Evolutionary conservation across 768 basidiomycete genomes (phyloP).

Genomic region (Tephrocybe sp.): DNA sequence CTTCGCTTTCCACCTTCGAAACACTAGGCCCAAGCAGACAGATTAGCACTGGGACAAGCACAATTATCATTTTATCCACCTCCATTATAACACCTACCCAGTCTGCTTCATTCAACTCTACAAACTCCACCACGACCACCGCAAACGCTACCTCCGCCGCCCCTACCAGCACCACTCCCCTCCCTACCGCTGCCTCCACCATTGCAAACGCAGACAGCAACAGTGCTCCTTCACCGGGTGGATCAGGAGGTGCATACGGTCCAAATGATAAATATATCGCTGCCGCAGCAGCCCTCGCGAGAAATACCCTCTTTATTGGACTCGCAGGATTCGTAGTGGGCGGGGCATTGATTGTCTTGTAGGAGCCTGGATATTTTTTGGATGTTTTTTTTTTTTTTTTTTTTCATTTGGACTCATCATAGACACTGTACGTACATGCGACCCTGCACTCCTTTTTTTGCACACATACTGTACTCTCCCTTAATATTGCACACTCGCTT

Average conservation of each 20-base stretch:
- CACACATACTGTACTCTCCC: neutral
- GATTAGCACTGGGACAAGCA: slow-evolving; percentile 34
- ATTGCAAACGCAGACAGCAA: slow-evolving; percentile 53
- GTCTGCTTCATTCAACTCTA: slow-evolving; percentile 13
- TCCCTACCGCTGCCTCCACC: slow-evolving; percentile 59
- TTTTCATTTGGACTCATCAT: slow-evolving; percentile 9
- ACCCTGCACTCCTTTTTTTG: neutral
- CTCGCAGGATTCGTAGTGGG: slow-evolving; percentile 46
- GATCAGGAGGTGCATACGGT: slow-evolving; percentile 54
- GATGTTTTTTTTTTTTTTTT: slow-evolving; percentile 4
- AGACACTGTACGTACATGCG: slow-evolving; percentile 9
- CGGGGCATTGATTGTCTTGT: slow-evolving; percentile 45
- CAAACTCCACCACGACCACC: slow-evolving; percentile 19
- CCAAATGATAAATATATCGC: slow-evolving; percentile 67
- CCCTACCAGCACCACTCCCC: slow-evolving; percentile 26
- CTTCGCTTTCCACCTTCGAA: slow-evolving; percentile 33
- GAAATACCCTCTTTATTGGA: slow-evolving; percentile 41
- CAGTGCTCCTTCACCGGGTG: slow-evolving; percentile 64
- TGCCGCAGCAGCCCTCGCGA: slow-evolving; percentile 44
- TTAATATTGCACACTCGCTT: neutral
- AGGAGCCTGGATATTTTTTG: slow-evolving; percentile 13
- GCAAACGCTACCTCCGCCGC: slow-evolving; percentile 13
- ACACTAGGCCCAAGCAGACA: slow-evolving; percentile 39
- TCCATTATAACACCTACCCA: slow-evolving; percentile 12
- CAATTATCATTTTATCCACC: slow-evolving; percentile 47